Base-by-base conservation (phyloP, 2,329 filamentous ascomycete genomes). In the Penicillium fuscoglaucum region DNA sequence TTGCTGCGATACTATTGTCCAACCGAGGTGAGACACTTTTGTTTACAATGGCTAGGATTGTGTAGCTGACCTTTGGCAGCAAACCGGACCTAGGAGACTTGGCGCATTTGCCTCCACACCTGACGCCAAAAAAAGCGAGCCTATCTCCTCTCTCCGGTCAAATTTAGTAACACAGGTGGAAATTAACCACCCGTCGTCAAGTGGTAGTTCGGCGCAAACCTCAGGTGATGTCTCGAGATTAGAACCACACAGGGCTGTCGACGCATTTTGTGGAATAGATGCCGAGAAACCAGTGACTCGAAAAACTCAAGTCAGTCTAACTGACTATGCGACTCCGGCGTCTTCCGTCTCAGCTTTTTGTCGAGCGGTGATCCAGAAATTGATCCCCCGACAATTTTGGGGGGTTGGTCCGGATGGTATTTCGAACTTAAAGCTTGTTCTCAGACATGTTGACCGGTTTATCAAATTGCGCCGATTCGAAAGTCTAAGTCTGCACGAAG, bases 1-100 rank as follows among this genome's bases (percentile, higher is more conserved):
- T 77, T 98, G 47, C 76, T 99, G 28, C 82, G 86, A 17, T 82
- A 96, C 74, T 91, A 98, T 72, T 99, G 95, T 71, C 88, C 91
- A 52, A 61, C 72, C 66, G 65, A 72, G 60, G 81, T 82, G 71
- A 65, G 76, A 66, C 65, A 21, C n/a, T 47, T 28, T n/a, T 12
- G 10, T 29, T 37, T 26, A 17, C 2, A 44, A 24, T 33, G 15
- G 31, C 24, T 33, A 9, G 15, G 17, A 28, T 37, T 10, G 29
- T 28, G 28, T 41, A 50, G 39, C 59, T 66, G 66, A 55, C 70
- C 45, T 6, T 31, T 54, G 8, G 7, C 55, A 73, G 67, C 50
- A 54, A 43, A 56, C 52, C 52, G 66, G 60, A 26, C 71, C 68
- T n/a, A 66, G 63, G 62, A 66, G 57, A 60, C 44, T 72, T 41